Percentiles rank a stretch among this genome's conserved stretches.
These are phyloP conservation scores for Leptodontidium sp. DNA, from an alignment of 2,329 filamentous ascomycete genomes.

Conservation along the genomic window DNA sequence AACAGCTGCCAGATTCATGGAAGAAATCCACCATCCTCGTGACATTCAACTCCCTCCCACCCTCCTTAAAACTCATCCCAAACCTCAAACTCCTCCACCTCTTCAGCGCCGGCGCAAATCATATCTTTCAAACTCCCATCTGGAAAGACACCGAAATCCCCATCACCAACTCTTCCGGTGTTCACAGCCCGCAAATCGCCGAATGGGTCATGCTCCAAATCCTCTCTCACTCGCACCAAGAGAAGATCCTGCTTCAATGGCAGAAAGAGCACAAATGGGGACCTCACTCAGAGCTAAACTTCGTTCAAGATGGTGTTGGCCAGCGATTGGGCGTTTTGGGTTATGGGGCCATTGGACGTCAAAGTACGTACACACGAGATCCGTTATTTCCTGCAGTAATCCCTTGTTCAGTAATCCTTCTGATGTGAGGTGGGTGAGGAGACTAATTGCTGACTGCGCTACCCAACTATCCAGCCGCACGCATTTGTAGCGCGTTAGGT, in stretches of 20 bases:
- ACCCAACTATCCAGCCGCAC: slow-evolving; percentile 48
- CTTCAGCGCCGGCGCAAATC: slow-evolving; percentile 47
- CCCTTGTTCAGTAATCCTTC: slow-evolving; percentile 3
- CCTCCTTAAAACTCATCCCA: slow-evolving; percentile 36
- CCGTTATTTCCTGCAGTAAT: not conserved
- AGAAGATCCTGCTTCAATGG: slow-evolving; percentile 60
- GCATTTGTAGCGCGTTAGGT: slow-evolving; percentile 63
- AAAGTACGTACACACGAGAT: slow-evolving; percentile 47
- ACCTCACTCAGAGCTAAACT: slow-evolving; percentile 44
- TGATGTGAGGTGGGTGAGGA: not conserved
- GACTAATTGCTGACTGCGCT: slow-evolving; percentile 14
- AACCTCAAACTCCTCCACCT: slow-evolving; percentile 50
- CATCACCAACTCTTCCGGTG: slow-evolving; percentile 48
- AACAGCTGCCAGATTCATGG: slow-evolving; percentile 36
- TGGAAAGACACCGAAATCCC: slow-evolving; percentile 48
- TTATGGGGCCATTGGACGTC: slow-evolving; percentile 51
- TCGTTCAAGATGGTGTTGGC: slow-evolving; percentile 62
- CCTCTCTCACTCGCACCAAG: slow-evolving; percentile 63
- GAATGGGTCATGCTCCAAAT: slow-evolving; percentile 73
- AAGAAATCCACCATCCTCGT: slow-evolving; percentile 47
- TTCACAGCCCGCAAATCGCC: slow-evolving; percentile 64
- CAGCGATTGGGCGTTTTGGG: slow-evolving; percentile 61
- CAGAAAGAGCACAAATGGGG: slow-evolving; percentile 66
- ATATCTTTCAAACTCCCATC: slow-evolving; percentile 40
- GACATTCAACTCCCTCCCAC: slow-evolving; percentile 43